Evolutionary conservation across 2,329 filamentous ascomycete genomes (phyloP).

Genomic region (Pyricularia grisea): DNA sequence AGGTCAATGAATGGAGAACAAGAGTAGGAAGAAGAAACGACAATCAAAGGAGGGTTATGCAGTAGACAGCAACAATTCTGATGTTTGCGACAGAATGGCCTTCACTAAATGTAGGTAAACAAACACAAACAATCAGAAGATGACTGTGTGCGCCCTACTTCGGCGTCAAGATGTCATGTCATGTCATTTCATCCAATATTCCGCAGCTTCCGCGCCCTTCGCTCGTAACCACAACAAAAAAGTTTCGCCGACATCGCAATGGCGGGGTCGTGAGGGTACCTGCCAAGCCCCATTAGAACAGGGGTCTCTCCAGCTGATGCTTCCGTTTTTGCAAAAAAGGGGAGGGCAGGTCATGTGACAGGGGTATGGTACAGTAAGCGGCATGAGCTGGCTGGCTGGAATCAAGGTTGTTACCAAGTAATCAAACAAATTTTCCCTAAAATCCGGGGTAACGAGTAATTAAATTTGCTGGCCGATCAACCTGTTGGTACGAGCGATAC

Average conservation of each 20-base stretch:
- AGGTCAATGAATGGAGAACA: neutral
- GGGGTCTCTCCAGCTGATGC: neutral
- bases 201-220: neutral
- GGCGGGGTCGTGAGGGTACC: neutral
- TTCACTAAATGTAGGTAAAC: neutral
- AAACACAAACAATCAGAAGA: no score
- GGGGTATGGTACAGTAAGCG: neutral
- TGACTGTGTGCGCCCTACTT: no score
- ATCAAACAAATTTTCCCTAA: no score
- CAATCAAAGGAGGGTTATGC: neutral
- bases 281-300: neutral
- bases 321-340: neutral
- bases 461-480: no score
- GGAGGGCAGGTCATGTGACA: neutral
- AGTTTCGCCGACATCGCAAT: slow-evolving; percentile 3
- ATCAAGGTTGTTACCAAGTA: no score
- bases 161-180: no score
- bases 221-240: neutral
- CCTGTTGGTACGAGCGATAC: no score
- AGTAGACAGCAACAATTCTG: neutral
- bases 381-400: neutral
- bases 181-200: neutral
- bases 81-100: neutral
- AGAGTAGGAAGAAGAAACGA: neutral
- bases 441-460: no score